Conservation (phyloP, 371 early-diverging fungal genomes). For the Lichtheimia ramosa region DNA sequence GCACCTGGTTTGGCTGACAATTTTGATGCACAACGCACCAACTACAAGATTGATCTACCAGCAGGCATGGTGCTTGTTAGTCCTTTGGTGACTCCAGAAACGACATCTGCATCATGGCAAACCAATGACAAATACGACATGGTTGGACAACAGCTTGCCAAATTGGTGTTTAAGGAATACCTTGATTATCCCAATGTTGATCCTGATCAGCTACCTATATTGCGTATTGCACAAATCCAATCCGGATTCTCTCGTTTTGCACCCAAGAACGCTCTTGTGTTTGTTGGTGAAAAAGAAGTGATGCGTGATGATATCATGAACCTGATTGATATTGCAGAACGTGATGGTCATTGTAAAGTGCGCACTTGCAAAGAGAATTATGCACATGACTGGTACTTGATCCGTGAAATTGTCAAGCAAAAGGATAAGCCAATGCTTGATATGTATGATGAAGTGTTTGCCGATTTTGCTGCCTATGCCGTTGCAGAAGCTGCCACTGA, state of each 20-base stretch:
- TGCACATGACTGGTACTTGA: constrained; percentile 44
- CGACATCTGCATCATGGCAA: constrained; percentile 29
- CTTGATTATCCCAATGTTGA: constrained; percentile 23
- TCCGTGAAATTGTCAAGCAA: constrained; percentile 34
- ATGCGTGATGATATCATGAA: constrained; percentile 36
- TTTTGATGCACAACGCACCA: constrained; percentile 23
- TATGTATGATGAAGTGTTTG: constrained; percentile 29
- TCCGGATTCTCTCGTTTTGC: constrained; percentile 26
- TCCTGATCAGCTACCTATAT: constrained; percentile 25
- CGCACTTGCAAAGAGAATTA: constrained; percentile 27
- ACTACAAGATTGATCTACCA: constrained; percentile 25
- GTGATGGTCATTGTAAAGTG: constrained; percentile 22
- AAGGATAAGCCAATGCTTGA: constrained; percentile 25
- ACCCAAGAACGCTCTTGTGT: constrained; percentile 28
- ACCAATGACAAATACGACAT: constrained; percentile 27
- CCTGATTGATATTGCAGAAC: constrained; percentile 16
- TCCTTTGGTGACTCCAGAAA: constrained; percentile 33
- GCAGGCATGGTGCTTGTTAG: constrained; percentile 31
- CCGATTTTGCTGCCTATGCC: constrained; percentile 18
- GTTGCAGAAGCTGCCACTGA: constrained; percentile 15
- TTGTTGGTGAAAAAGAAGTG: constrained; percentile 41
- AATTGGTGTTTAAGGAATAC: constrained; percentile 38
- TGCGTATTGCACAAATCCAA: constrained; percentile 20
- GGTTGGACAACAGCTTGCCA: constrained; percentile 17
- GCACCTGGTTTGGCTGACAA: constrained; percentile 22